Evolutionary conservation across 352 stramenopile genomes (phyloP), one percentile per base, ranked within the genome.

Genomic region (Pythium aquatile): DNA sequence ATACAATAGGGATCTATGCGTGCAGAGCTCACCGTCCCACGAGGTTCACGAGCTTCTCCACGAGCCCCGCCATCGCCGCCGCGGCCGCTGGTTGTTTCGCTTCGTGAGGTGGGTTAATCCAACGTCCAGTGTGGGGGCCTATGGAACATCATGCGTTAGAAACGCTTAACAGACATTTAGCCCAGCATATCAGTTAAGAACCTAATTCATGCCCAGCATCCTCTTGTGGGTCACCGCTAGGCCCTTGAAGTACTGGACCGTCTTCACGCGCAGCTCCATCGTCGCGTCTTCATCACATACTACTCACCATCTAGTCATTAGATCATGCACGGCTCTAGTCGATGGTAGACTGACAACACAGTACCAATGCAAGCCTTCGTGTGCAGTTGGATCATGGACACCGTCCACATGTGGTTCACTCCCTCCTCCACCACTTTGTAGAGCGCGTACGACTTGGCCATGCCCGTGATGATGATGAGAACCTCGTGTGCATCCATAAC

Each of bases 371-470:
- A 88, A 11, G 85, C 79, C 42, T 89, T 90, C 20, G 79, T 75
- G 66, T 97, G 88, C 58, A 86, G 72, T 76, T 97, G 88, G 59
- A 97, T 84, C 65, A 85, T 82, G 5, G 83, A 94, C 40, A 96
- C 88, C 13, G 88, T 97, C 88, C 88, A 97, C 88, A 97, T 97
- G 77, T 97, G 88, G 65, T 91, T 95, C 26, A 97, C 80, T 58
- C 88, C 88, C 57, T 97, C 87, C 60, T 97, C 88, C 20, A 97
- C 90, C 26, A 90, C 89, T 70, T 96, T 96, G 67, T 90, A 88
- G 4, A 97, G 79, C 51, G 88, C 88, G 63, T 93, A 91, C 0
- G 88, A 78, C 69, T 97, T 97, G 68, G 81, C 73, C 26, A 87
- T 83, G 40, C 88, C 88, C 28, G 84, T 93, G 68, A 97, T 95